Base-by-base conservation (phyloP, 257 asterid species). In the Salvia splendens region DNA sequence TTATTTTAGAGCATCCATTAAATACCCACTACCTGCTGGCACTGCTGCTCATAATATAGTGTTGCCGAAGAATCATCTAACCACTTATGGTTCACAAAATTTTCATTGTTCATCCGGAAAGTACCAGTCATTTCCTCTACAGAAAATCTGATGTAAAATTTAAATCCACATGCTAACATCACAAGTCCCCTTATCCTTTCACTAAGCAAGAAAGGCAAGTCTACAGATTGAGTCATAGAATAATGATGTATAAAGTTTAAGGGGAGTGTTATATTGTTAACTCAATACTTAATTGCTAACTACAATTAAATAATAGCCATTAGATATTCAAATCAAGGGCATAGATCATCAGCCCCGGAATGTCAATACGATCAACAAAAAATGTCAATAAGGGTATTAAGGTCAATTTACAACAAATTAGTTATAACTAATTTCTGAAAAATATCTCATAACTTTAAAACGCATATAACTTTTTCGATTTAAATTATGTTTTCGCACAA, bases 1-100 rank as follows among this genome's bases (percentile, higher is more conserved):
- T 56, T 68, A 63, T 40, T n/a, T 20, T 7, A 63, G 56, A 58
- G 16, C n/a, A 49, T 51, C 54, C 45, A 69, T 49, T 48, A 68
- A 17, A 33, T 32, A 50, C 66, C 70, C 61, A 24, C n/a, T 65
- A 64, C 57, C 20, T 75, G 6, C 6, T 33, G 38, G 38, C 38
- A 33, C 38, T 33, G 56, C 68, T 43, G 24, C 64, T 17, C 8
- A 71, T 36, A 52, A 38, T 64, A 65, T 36, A 51, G 24, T 28
- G 15, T 45, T 28, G 49, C 30, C 40, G 47, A 57, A 43, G 7
- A 47, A 49, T 38, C 4, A 32, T 2, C 49, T 4, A 28, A 8
- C 32, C 14, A 8, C 41, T 15, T 24, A 57, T 12, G 17, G 16
- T 46, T 64, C 35, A 30, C 65, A 45, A 52, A 35, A 17, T 51